Conservation (phyloP, 768 basidiomycete species). For the Lentinula boryana region DNA sequence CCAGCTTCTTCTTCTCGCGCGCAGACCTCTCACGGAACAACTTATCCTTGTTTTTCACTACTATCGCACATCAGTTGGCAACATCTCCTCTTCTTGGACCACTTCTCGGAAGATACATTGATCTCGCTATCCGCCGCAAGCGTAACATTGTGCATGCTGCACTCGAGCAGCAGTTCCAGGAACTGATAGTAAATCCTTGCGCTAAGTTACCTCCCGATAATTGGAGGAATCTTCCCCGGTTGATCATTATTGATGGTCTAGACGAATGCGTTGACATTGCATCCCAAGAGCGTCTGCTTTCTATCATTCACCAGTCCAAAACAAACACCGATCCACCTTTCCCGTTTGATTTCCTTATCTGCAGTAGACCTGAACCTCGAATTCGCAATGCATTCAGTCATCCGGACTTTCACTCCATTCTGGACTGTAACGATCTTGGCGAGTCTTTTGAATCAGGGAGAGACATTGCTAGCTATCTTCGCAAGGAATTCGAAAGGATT, state of each 20-base stretch:
- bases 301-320: slow-evolving; percentile 19
- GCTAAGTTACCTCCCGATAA: neutral
- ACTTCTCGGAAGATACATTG: slow-evolving; percentile 8
- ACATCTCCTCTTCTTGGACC: slow-evolving; percentile 1
- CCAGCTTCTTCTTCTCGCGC: slow-evolving; percentile 25
- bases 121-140: neutral
- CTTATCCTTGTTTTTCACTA: slow-evolving; percentile 20
- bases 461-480: neutral
- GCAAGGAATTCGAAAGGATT: neutral
- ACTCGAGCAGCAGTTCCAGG: slow-evolving; percentile 21
- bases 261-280: slow-evolving; percentile 24
- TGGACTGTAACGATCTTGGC: neutral
- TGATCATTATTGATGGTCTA: slow-evolving; percentile 28
- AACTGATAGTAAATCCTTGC: slow-evolving; percentile 23
- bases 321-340: slow-evolving; percentile 6
- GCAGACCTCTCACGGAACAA: slow-evolving; percentile 20
- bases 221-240: slow-evolving; percentile 12
- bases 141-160: neutral
- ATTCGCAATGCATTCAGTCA: slow-evolving; percentile 15
- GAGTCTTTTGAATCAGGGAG: neutral
- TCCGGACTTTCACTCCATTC: neutral
- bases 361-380: slow-evolving; percentile 24
- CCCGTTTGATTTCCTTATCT: slow-evolving; percentile 24
- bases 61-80: slow-evolving; percentile 26
- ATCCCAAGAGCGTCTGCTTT: slow-evolving; percentile 21